Conservation (phyloP, 163 green algal genomes). For the Scenedesmus sp. region DNA sequence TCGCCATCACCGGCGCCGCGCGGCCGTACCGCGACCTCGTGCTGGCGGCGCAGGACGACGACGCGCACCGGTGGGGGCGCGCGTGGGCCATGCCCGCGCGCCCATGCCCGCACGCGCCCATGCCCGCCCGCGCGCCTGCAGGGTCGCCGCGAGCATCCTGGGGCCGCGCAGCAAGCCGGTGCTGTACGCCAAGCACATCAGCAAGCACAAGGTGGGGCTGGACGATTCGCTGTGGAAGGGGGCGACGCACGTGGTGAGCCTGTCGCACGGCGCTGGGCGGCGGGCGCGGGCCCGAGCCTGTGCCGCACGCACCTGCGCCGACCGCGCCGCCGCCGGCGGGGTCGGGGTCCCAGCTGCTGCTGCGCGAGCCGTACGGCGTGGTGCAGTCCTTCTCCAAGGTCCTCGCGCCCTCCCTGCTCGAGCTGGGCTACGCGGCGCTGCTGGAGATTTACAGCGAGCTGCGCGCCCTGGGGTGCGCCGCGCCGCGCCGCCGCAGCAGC, state of each 20-base stretch:
- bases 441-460: slow-evolving; percentile 75
- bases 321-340: no score
- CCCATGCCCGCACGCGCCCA: no score
- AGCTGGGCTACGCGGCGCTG: slow-evolving; percentile 77
- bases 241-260: slow-evolving; percentile 62
- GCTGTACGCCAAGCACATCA: slow-evolving; percentile 81
- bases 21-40: slow-evolving; percentile 38
- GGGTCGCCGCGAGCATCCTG: slow-evolving; percentile 52
- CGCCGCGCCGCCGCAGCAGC: not conserved
- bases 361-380: slow-evolving; percentile 71
- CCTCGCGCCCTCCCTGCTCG: slow-evolving; percentile 65
- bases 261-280: no score
- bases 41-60: slow-evolving; percentile 50
- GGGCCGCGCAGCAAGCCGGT: slow-evolving; percentile 46
- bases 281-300: not conserved
- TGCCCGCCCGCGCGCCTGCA: no score
- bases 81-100: no score
- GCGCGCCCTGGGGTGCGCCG: slow-evolving; percentile 51
- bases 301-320: not conserved
- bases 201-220: slow-evolving; percentile 73
- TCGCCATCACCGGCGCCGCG: slow-evolving; percentile 53
- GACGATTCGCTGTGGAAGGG: slow-evolving; percentile 48
- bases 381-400: slow-evolving; percentile 75
- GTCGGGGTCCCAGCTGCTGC: slow-evolving; percentile 61
- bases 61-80: no score